Conservation (phyloP, 495 filamentous ascomycete genomes). For the Aspergillus taichungensis region DNA sequence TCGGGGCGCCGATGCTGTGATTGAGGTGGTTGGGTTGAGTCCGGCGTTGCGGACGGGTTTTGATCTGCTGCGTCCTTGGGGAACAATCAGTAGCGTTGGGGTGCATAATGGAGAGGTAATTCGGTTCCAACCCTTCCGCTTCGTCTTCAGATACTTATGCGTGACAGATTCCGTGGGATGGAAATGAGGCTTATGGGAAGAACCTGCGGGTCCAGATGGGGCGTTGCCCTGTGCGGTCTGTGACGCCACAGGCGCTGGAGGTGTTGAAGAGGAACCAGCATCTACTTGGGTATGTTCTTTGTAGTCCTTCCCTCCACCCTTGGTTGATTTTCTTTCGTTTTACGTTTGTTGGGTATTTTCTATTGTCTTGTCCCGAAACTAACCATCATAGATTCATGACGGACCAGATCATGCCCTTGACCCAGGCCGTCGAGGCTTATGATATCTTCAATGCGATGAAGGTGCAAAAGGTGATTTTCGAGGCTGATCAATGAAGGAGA, state of each 20-base stretch:
- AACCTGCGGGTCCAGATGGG: conserved; percentile 91
- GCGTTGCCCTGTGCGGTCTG: conserved; percentile 79
- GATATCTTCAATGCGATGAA: conserved; percentile 89
- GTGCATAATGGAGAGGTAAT: conserved; percentile 82
- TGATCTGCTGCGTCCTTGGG: conserved; percentile 81
- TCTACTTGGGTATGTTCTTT: conserved; percentile 57
- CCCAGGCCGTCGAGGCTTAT: conserved; percentile 78
- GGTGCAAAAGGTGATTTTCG: conserved; percentile 72
- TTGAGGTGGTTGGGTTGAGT: conserved; percentile 86
- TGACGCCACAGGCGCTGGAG: conserved; percentile 70
- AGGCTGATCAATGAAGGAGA: conserved; percentile 36
- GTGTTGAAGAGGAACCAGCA: conserved; percentile 77
- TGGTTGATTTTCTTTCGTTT: too few species aligned
- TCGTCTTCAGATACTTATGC: conserved; percentile 10
- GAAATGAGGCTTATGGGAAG: conserved; percentile 78
- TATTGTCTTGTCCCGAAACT: conserved; percentile 13
- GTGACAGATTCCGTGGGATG: conserved; percentile 70
- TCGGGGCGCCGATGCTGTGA: conserved; percentile 79
- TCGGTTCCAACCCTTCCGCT: background rate
- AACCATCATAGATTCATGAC: conserved; percentile 67
- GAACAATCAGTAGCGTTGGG: conserved; percentile 78
- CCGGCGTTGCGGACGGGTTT: conserved; percentile 76
- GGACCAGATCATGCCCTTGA: conserved; percentile 85
- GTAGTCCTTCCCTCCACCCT: too few species aligned
- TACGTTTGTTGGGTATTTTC: background rate